Evolutionary conservation across 1,284 basidiomycete species (phyloP), one percentile per base, ranked within the genome.

Genomic region (Apiotrichum veenhuisii): DNA sequence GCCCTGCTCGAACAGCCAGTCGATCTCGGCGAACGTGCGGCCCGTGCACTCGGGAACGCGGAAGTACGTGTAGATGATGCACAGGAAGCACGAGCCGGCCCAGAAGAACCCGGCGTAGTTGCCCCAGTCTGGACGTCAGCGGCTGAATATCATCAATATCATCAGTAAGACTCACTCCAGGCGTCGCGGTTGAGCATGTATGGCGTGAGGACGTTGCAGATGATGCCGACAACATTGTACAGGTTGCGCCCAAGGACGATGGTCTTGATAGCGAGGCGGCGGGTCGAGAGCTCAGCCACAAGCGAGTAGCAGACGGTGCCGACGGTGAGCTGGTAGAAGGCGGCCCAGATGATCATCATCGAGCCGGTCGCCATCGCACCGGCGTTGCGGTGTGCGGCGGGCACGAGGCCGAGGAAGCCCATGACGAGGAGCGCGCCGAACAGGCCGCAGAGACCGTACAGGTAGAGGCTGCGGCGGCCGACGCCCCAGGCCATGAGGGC

Each of bases 261-360:
- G 2, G 81, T 80, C 73, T 83, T 83, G 63, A 79, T 76, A 45
- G 77, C 71, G 7, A 81, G 72, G 25, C 80, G 73, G 20, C 78
- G 76, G n/a, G 79, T 77, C 0, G 77, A 71, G 42, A 81, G 68
- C 54, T 82, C 80, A 18, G 78, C 76, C 10, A 81, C 79, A 48
- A 81, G 68, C 41, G 55, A 56, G 64, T 72, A 72, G 48, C 63
- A 66, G 7, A 76, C 68, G 48, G 58, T 68, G 41, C 74, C 75
- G 37, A 78, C 71, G 1, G 74, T 71, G 53, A 70, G 62, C 60
- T 77, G 73, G 61, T 74, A 77, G 61, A 73, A 70, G 12, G 67
- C 47, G 10, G 77, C 76, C 72, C 78, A 79, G 53, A 76, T 67
- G 44, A 80, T 66, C 64, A 81, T 76, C 50, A 78, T 62, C 9